Conservation (phyloP, 805 yeast species). For the Suhomyces sp. region DNA sequence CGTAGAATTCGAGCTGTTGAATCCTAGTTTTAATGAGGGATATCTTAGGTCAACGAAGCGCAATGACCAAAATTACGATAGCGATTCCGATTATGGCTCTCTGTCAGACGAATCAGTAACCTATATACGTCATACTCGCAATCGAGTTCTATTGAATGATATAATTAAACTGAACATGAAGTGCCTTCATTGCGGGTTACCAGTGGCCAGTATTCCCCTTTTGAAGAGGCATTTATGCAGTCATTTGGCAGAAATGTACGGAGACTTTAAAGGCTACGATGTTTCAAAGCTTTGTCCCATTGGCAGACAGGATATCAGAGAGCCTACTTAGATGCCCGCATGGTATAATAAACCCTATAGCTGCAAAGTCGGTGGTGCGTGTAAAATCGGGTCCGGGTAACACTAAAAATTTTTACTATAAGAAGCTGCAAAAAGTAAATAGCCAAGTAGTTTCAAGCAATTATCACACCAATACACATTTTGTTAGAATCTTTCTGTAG, state of each 20-base stretch:
- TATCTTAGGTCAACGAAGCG: not conserved
- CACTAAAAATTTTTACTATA: not conserved
- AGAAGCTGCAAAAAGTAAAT: not conserved
- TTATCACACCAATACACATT: not conserved
- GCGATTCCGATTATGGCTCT: slow-evolving; percentile 8
- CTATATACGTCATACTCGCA: slow-evolving; percentile 6
- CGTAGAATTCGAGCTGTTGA: slow-evolving; percentile 48
- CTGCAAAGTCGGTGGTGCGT: not conserved
- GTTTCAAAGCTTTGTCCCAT: not conserved
- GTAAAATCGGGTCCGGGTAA: not conserved
- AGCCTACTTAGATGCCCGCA: not conserved
- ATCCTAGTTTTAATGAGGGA: slow-evolving; percentile 14
- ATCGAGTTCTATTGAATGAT: slow-evolving; percentile 9
- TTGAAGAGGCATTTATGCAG: slow-evolving; percentile 27
- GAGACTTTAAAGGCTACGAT: not conserved
- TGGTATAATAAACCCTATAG: not conserved
- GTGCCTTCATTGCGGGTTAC: slow-evolving; percentile 28
- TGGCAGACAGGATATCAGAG: not conserved
- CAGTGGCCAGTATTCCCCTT: slow-evolving; percentile 22
- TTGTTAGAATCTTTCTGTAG: not conserved
- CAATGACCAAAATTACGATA: slow-evolving; percentile 5
- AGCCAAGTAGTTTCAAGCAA: not conserved
- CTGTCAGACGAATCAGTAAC: slow-evolving; percentile 1
- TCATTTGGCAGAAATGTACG: slow-evolving; percentile 20
- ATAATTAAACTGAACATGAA: not conserved